A percentile compares a stretch with the other conserved stretches of the same genome.
Evolutionary conservation across 108 stramenopile genomes (phyloP).

Genomic region (Skeletonema menzelii): DNA sequence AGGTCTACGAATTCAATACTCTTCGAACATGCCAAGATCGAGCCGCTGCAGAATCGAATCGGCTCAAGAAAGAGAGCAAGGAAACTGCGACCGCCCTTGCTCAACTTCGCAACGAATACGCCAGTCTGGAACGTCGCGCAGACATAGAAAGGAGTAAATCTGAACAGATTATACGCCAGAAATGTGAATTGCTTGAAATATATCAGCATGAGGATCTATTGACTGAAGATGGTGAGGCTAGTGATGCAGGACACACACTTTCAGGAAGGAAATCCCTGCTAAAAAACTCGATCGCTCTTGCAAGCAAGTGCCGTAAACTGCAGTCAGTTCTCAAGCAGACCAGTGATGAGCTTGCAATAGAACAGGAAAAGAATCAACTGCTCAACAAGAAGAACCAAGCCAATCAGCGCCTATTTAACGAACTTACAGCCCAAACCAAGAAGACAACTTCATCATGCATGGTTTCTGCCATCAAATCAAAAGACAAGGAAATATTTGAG

Average conservation of each 20-base stretch:
- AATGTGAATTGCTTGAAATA: slow-evolving; percentile 30
- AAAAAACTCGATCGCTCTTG: slow-evolving; percentile 36
- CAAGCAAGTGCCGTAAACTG: slow-evolving; percentile 37
- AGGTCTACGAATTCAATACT: slow-evolving; percentile 29
- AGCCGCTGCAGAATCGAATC: slow-evolving; percentile 12
- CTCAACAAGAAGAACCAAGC: slow-evolving; percentile 15
- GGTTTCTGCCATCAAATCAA: slow-evolving; percentile 23
- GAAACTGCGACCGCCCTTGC: slow-evolving; percentile 17
- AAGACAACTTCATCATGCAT: slow-evolving; percentile 41
- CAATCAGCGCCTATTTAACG: slow-evolving; percentile 21
- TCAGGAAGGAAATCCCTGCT: slow-evolving; percentile 20
- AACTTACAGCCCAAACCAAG: slow-evolving; percentile 23
- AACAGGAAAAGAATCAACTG: slow-evolving; percentile 28
- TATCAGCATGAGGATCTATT: slow-evolving; percentile 39
- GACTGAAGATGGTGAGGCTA: neutral
- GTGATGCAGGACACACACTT: neutral
- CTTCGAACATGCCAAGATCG: slow-evolving; percentile 27
- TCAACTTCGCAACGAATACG: slow-evolving; percentile 12
- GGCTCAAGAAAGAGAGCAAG: slow-evolving; percentile 11
- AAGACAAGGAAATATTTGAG: slow-evolving; percentile 29
- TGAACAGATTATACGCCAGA: slow-evolving; percentile 34
- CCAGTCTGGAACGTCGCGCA: slow-evolving; percentile 9
- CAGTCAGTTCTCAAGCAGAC: slow-evolving; percentile 8
- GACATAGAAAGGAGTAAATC: slow-evolving; percentile 15
- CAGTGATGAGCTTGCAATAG: slow-evolving; percentile 5